Evolutionary conservation across 1,139 yeast genomes (phyloP).

Genomic region (Pichia norvegensis): DNA sequence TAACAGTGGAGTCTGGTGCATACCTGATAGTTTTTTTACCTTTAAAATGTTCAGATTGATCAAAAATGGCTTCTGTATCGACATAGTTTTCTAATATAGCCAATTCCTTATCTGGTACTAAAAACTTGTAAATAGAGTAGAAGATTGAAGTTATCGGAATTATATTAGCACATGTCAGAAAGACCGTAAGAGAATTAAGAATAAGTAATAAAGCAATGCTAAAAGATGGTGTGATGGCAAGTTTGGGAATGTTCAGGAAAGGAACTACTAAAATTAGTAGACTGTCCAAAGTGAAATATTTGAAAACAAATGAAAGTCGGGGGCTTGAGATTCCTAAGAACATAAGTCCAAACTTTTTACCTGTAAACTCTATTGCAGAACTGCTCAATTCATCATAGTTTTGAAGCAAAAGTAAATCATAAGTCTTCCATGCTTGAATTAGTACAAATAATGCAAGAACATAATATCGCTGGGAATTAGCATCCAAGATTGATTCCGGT

Average conservation of each 20-base stretch:
- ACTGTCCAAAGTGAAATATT: conserved; percentile 69
- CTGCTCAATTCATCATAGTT: background rate
- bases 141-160: conserved; percentile 34
- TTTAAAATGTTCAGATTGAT: conserved; percentile 66
- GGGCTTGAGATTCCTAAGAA: conserved; percentile 36
- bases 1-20: conserved; percentile 86
- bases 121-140: conserved; percentile 38
- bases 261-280: conserved; percentile 64
- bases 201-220: conserved; percentile 38
- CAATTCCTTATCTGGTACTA: conserved; percentile 49
- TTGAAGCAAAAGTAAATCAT: conserved; percentile 48
- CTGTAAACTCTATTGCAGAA: conserved; percentile 5
- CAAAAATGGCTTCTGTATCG: conserved; percentile 38
- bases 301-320: conserved; percentile 53
- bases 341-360: conserved; percentile 12
- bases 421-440: conserved; percentile 74
- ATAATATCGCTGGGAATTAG: conserved; percentile 73
- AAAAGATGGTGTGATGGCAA: conserved; percentile 34
- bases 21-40: conserved; percentile 84
- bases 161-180: conserved; percentile 36
- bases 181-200: conserved; percentile 34
- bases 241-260: conserved; percentile 56
- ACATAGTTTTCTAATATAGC: conserved; percentile 57
- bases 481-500: conserved; percentile 54
- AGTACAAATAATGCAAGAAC: conserved; percentile 58